Conservation (phyloP, 192 early-diverging fungal genomes). For the Podila epigama region DNA sequence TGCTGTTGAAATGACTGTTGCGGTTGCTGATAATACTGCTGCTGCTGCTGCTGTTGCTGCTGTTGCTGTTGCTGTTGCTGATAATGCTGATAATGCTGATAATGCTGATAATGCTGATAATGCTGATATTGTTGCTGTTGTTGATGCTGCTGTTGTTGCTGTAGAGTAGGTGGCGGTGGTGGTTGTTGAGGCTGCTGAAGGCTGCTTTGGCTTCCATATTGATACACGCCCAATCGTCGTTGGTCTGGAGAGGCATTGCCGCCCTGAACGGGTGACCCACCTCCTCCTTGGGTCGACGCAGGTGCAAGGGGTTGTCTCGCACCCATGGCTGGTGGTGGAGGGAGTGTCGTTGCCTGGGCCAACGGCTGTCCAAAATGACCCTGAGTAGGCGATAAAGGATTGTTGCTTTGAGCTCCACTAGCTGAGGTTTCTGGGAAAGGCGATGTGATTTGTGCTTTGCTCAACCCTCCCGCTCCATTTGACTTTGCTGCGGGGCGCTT, state of each 20-base stretch:
- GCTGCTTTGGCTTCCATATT: too few species aligned
- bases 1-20: not conserved
- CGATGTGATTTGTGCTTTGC: slow-evolving; percentile 43
- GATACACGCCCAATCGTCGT: too few species aligned
- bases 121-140: slow-evolving; percentile 9
- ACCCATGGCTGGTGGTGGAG: slow-evolving; percentile 36
- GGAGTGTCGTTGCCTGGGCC: slow-evolving; percentile 20
- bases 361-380: slow-evolving; percentile 32
- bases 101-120: slow-evolving; percentile 13
- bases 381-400: slow-evolving; percentile 48
- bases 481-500: slow-evolving; percentile 27
- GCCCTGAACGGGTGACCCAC: slow-evolving; percentile 36
- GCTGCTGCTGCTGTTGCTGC: slow-evolving; percentile 1
- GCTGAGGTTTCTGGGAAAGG: slow-evolving; percentile 47
- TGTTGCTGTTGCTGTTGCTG: slow-evolving; percentile 26
- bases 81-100: slow-evolving; percentile 20
- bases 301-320: slow-evolving; percentile 24
- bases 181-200: too few species aligned
- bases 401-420: slow-evolving; percentile 38
- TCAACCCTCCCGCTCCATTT: slow-evolving; percentile 51
- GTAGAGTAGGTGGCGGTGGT: not conserved
- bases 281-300: slow-evolving; percentile 41
- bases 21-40: not conserved
- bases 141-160: not conserved
- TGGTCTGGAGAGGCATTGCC: slow-evolving; percentile 8